Evolutionary conservation across 805 yeast species (phyloP).

Genomic region (Lachancea sp.): DNA sequence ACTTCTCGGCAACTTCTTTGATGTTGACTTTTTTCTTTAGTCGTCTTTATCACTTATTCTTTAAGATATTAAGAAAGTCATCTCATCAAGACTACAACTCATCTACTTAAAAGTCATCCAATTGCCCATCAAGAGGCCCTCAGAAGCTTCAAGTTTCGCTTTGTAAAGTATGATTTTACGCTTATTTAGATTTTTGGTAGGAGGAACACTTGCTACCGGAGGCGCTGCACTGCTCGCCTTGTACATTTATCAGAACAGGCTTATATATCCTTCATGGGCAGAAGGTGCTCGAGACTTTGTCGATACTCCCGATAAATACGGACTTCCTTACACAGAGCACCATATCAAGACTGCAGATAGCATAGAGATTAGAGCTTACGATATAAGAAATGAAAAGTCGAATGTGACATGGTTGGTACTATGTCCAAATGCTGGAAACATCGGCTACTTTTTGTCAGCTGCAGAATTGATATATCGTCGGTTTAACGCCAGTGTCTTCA

Average conservation of each 20-base stretch:
- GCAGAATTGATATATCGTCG: constrained; percentile 59
- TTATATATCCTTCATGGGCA: constrained; percentile 80
- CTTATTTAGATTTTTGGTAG: constrained; percentile 30
- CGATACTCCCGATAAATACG: constrained; percentile 69
- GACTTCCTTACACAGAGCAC: constrained; percentile 57
- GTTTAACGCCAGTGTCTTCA: constrained; percentile 69
- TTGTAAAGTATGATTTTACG: background rate
- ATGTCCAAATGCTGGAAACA: constrained; percentile 94
- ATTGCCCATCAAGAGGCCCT: too few species aligned
- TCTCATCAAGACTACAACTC: too few species aligned
- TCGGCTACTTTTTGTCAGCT: constrained; percentile 82
- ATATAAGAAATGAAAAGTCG: constrained; percentile 33
- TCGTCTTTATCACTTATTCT: too few species aligned
- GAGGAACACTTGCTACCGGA: constrained; percentile 40
- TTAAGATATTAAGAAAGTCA: too few species aligned
- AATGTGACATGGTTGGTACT: constrained; percentile 64
- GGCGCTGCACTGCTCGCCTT: constrained; percentile 44
- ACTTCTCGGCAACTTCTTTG: too few species aligned
- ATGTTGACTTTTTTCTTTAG: too few species aligned
- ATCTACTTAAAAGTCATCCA: too few species aligned
- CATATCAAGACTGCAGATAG: constrained; percentile 63
- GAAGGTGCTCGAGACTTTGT: constrained; percentile 67
- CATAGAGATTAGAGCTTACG: constrained; percentile 58
- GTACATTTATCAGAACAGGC: constrained; percentile 52
- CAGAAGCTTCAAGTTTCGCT: background rate